Evolutionary conservation across 257 asterid species (phyloP), one percentile per base, ranked within the genome.

Genomic region (Misopates orontium): DNA sequence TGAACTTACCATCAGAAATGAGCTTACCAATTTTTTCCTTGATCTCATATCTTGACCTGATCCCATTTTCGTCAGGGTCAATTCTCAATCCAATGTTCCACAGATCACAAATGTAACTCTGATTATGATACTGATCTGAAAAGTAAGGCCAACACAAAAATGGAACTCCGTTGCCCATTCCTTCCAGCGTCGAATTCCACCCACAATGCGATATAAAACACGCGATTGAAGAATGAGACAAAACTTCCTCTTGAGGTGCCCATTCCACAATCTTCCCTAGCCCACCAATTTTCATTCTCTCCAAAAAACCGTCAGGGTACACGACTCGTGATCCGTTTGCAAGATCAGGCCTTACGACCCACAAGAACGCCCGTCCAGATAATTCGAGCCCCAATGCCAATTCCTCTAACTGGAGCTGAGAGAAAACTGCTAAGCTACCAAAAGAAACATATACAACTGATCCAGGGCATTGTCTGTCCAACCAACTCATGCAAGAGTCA

Each of bases 141-240:
- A 75, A 73, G 59, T 62, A 59, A 45, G 89, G 84, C 86, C 86
- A 83, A 14, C 84, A 83, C 4, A 76, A 54, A 55, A 71, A 80
- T 0, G 82, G 81, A 56, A 80, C 62, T 4, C 86, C 86, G 6
- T 1, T 15, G 18, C 72, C 62, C 22, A 67, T 9, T 1, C 84
- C 79, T 49, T 83, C 82, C 0, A 79, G 1, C 41, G 75, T 70
- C 40, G 86, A 82, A 20, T 77, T 79, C 84, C 84, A 82, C 4
- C 88, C 83, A 44, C 88, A 77, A 18, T 83, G 85, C 9, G 76
- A 67, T 16, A 83, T 0, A 49, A 80, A 83, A 60, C 86, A 71
- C 28, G 75, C 82, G 0, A 66, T 39, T 0, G 84, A 66, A 39
- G 74, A 69, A 54, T 80, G 86, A 15, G 68, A 60, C 18, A 83